A percentile compares a stretch with the other conserved stretches of the same genome.
These are phyloP conservation scores for Ascochyta clinopodiicola DNA, from an alignment of 2,329 filamentous ascomycete species.

Conservation along the genomic window DNA sequence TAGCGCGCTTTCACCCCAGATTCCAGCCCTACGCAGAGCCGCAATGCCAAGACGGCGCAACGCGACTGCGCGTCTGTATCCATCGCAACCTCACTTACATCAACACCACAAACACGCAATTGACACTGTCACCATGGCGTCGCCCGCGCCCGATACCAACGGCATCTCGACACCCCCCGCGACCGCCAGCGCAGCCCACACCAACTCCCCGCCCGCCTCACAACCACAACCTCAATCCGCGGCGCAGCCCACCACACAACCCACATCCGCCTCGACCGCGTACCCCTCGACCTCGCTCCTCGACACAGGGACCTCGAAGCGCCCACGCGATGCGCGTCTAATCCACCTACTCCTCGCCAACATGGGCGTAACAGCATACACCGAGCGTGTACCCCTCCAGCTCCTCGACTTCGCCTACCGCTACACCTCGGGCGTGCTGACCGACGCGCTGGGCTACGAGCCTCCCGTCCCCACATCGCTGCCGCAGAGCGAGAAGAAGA, in stretches of 20 bases:
- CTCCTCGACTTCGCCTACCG: conserved; percentile 88
- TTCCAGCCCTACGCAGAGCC: conserved; percentile 23
- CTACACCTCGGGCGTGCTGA: conserved; percentile 74
- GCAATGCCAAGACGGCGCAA: conserved; percentile 18
- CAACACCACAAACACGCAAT: neutral
- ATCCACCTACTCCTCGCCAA: conserved; percentile 81
- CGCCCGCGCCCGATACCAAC: conserved; percentile 46
- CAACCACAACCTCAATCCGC: conserved; percentile 31
- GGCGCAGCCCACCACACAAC: conserved; percentile 19
- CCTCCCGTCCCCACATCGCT: conserved; percentile 26
- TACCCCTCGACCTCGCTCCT: conserved; percentile 44
- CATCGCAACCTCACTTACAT: conserved; percentile 5
- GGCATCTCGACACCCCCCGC: conserved; percentile 50
- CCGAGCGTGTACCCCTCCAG: conserved; percentile 80
- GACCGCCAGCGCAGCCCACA: conserved; percentile 37
- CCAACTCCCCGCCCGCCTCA: conserved; percentile 41
- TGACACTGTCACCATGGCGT: conserved; percentile 42
- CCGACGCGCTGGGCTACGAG: conserved; percentile 60
- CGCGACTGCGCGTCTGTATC: neutral
- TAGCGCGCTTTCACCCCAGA: conserved; percentile 21
- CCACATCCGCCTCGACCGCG: conserved; percentile 27
- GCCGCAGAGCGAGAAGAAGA: conserved; percentile 26
- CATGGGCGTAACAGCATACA: conserved; percentile 79
- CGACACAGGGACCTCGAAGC: conserved; percentile 49
- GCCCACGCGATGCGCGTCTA: conserved; percentile 79